Percentiles rank a stretch among this genome's conserved stretches.
These are phyloP conservation scores for Coffea eugenioides DNA, from an alignment of 257 asterid genomes.

Conservation along the genomic window DNA sequence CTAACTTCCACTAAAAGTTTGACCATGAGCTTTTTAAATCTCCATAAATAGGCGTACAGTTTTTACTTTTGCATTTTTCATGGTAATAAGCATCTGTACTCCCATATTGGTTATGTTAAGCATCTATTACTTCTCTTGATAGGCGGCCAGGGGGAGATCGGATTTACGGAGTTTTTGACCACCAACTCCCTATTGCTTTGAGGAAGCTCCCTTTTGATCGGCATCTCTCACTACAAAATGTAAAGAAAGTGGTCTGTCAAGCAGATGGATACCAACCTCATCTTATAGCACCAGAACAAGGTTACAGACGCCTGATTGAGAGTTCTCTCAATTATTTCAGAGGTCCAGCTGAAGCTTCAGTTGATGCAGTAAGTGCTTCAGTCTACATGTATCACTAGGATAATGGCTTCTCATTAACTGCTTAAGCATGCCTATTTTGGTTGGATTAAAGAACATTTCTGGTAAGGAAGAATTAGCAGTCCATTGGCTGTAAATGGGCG, in stretches of 20 bases:
- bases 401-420: background rate
- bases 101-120: background rate
- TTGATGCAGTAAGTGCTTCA: slow-evolving; percentile 37
- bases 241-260: slow-evolving; percentile 39
- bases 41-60: background rate
- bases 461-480: background rate
- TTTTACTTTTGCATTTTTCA: background rate
- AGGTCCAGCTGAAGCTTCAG: slow-evolving; percentile 55
- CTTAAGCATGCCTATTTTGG: background rate
- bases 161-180: slow-evolving; percentile 41
- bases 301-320: slow-evolving; percentile 44
- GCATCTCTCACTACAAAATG: slow-evolving; percentile 39
- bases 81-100: background rate
- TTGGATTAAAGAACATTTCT: background rate
- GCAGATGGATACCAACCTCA: slow-evolving; percentile 59
- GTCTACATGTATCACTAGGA: background rate
- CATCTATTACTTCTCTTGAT: background rate
- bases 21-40: too few relatives aligned
- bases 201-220: slow-evolving; percentile 44
- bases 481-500: background rate
- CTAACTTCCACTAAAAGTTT: background rate
- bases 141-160: slow-evolving; percentile 52
- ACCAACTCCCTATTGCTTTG: slow-evolving; percentile 47
- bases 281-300: slow-evolving; percentile 48
- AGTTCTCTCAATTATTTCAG: slow-evolving; percentile 41